These are phyloP conservation scores for Pistacia vera DNA, from an alignment of 345 rosid species.

Conservation along the genomic window DNA sequence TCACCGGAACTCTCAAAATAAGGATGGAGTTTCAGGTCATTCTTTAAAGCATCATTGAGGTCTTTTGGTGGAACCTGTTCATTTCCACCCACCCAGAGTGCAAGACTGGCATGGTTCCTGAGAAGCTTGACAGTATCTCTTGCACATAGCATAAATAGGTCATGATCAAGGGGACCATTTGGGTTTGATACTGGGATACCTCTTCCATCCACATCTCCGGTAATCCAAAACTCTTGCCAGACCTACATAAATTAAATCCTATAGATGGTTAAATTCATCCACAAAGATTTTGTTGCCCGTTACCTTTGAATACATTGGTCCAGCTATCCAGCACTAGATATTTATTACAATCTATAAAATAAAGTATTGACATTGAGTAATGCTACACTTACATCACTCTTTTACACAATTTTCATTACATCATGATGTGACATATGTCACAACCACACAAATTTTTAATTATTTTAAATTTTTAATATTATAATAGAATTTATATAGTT, in stretches of 20 bases:
- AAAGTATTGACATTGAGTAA: neutral
- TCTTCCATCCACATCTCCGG: conserved; percentile 99
- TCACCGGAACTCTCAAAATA: conserved; percentile 43
- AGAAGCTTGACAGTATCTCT: conserved; percentile 93
- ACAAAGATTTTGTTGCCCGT: neutral
- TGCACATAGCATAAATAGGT: conserved; percentile 83
- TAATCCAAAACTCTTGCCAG: conserved; percentile 99
- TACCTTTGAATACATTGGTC: conserved; percentile 1
- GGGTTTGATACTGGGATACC: conserved; percentile 92
- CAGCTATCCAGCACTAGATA: neutral
- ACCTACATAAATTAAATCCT: conserved; percentile 54
- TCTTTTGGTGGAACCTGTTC: conserved; percentile 97
- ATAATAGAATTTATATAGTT: too few relatives aligned
- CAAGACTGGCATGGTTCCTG: conserved; percentile 92
- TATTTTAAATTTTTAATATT: too few relatives aligned
- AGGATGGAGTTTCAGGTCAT: conserved; percentile 83
- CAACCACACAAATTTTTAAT: too few relatives aligned
- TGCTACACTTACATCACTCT: too few relatives aligned
- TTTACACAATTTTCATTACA: too few relatives aligned
- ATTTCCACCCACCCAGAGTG: conserved; percentile 99
- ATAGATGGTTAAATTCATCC: neutral
- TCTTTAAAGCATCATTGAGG: conserved; percentile 74
- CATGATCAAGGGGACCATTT: conserved; percentile 91
- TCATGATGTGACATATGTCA: too few relatives aligned
- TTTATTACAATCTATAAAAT: neutral